These are phyloP conservation scores for Mycena galopus DNA, from an alignment of 768 basidiomycete genomes.

Conservation along the genomic window DNA sequence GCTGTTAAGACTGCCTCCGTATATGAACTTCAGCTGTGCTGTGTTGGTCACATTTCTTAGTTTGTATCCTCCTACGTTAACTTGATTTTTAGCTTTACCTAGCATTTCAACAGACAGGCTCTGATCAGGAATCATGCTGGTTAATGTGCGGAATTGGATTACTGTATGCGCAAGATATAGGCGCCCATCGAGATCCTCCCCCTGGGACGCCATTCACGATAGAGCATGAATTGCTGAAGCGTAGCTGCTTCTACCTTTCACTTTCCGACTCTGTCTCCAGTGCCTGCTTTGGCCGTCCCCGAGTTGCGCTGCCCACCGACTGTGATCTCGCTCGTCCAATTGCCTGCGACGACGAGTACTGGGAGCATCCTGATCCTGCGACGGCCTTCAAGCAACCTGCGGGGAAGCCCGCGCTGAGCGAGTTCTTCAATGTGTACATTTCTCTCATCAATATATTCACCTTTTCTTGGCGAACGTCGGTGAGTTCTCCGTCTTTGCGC, in stretches of 20 bases:
- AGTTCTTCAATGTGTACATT: conserved; percentile 56
- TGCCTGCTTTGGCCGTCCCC: conserved; percentile 62
- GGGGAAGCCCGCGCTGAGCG: conserved; percentile 53
- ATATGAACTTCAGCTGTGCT: conserved; percentile 68
- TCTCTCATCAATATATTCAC: conserved; percentile 62
- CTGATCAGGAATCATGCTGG: conserved; percentile 59
- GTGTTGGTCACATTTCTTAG: conserved; percentile 49
- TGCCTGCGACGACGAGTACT: conserved; percentile 44
- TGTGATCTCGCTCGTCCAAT: conserved; percentile 64
- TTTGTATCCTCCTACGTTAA: conserved; percentile 18
- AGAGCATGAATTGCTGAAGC: conserved; percentile 59
- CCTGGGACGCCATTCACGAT: conserved; percentile 43
- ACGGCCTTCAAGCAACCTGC: conserved; percentile 63
- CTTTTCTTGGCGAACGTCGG: conserved; percentile 60
- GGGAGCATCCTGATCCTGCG: conserved; percentile 46
- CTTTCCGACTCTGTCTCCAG: conserved; percentile 47
- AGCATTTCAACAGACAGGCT: conserved; percentile 53
- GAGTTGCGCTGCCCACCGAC: conserved; percentile 39
- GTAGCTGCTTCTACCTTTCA: conserved; percentile 47
- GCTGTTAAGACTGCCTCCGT: conserved; percentile 62
- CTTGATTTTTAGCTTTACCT: conserved; percentile 45
- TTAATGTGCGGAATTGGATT: conserved; percentile 56
- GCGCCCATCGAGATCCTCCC: conserved; percentile 55
- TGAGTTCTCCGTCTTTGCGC: conserved; percentile 28
- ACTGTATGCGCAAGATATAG: conserved; percentile 60